Base-by-base conservation (phyloP, 805 yeast genomes). In the Ogataea paradorogensis region DNA sequence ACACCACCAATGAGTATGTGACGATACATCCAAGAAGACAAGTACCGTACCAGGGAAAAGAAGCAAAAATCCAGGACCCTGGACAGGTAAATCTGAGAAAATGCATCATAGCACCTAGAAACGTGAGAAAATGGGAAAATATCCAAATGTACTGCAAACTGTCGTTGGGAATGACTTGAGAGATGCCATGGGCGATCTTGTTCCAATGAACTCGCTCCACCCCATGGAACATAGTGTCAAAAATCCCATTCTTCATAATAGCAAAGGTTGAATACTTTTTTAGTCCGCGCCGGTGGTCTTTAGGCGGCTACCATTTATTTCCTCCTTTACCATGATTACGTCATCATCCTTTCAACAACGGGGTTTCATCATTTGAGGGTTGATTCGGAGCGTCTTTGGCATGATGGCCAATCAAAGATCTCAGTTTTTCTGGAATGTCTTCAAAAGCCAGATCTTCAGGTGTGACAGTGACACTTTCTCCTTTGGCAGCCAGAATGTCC, bases 401-500 rank as follows among this genome's bases (percentile, higher is more conserved):
- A 53, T 80, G 76, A 41, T 76, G 82, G 0, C 88, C 88, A 29
- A 83, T 70, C 3, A 69, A 35, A 4, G 43, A 46, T 50, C 67
- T 70, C 40, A 80, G 61, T 23, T 70, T 66, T 14, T 78, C 81
- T 3, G 87, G 86, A 30, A 81, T 76, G 43, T 80, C 83, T 46
- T 80, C 80, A 56, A 81, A 84, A 0, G 74, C 82, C 51, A 86
- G 66, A 53, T 87, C 95, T 18, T 80, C 76, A 0, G 84, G 68
- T 4, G 74, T 72, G 9, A 77, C 73, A 0, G 83, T 74, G 10
- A 88, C 78, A 10, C 75, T 69, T 48, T 89, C 91, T 2, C 96
- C 96, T 54, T 85, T 74, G 0, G 82, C 80, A 10, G 70, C 70
- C 56, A 90, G 59, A 5, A 88, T 81, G 40, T 90, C 95, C 56